Evolutionary conservation across 768 basidiomycete genomes (phyloP).

Genomic region (Tylopilus rubrobrunneus): DNA sequence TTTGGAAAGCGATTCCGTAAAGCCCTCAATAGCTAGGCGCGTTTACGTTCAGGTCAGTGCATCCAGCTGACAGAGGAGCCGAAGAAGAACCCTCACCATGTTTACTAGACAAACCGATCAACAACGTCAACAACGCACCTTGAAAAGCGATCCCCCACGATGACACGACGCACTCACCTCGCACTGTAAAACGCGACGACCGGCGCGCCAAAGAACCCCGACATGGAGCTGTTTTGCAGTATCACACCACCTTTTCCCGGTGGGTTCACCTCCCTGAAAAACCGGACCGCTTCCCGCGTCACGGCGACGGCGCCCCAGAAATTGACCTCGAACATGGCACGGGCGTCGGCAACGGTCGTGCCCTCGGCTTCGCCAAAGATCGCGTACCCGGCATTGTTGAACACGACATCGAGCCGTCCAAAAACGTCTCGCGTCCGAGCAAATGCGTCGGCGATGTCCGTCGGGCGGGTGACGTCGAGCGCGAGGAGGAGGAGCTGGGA

Average conservation of each 20-base stretch:
- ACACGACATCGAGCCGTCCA: conserved; percentile 40
- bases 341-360: conserved; percentile 27
- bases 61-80: background rate
- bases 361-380: conserved; percentile 32
- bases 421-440: conserved; percentile 28
- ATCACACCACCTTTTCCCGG: conserved; percentile 10
- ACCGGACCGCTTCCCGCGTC: conserved; percentile 17
- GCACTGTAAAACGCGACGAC: conserved; percentile 7
- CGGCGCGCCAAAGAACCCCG: background rate
- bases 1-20: conserved; percentile 4
- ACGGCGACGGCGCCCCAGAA: conserved; percentile 20
- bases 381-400: conserved; percentile 28
- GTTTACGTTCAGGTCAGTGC: background rate
- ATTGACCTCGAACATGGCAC: conserved; percentile 33
- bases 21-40: conserved; percentile 9
- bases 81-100: conserved; percentile 3
- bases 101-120: conserved; percentile 1
- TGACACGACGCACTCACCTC: background rate
- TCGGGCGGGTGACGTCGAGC: conserved; percentile 35
- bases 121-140: too few relatives aligned
- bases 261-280: conserved; percentile 34
- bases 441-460: conserved; percentile 22
- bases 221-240: conserved; percentile 10
- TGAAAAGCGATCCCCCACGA: too few relatives aligned
- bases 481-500: conserved; percentile 31